A percentile compares a stretch with the other conserved stretches of the same genome.
Conservation (phyloP, 129 eudicot genomes). For the Glebionis coronaria region DNA sequence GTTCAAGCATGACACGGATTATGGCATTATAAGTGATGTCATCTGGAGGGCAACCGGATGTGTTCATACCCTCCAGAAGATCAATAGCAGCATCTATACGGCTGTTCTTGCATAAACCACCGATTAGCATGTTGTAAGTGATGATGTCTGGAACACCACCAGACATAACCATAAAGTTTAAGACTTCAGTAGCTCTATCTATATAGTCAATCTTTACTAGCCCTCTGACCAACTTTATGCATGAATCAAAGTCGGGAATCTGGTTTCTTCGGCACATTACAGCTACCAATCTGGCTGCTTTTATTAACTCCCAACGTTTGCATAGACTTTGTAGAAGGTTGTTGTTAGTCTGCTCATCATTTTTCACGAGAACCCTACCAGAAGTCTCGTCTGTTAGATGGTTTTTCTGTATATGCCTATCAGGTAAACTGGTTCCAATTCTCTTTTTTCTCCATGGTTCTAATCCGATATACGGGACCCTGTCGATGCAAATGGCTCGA, state of each 20-base stretch:
- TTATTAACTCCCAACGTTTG: slow-evolving; percentile 42
- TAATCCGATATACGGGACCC: slow-evolving; percentile 14
- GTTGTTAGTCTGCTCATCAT: slow-evolving; percentile 61
- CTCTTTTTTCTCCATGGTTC: slow-evolving; percentile 33
- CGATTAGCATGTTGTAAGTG: slow-evolving; percentile 72
- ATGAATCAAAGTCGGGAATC: slow-evolving; percentile 60
- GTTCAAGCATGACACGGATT: slow-evolving; percentile 52
- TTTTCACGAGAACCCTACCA: slow-evolving; percentile 47
- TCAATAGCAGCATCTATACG: slow-evolving; percentile 48
- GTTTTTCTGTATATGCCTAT: too few species aligned
- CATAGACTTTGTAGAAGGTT: slow-evolving; percentile 54
- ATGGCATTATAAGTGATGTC: slow-evolving; percentile 67
- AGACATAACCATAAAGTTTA: slow-evolving; percentile 68
- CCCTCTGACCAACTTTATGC: slow-evolving; percentile 70
- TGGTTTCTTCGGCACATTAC: slow-evolving; percentile 76
- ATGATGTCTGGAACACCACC: slow-evolving; percentile 86
- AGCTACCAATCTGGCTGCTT: slow-evolving; percentile 58
- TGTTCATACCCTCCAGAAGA: slow-evolving; percentile 64
- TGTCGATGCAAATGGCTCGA: slow-evolving; percentile 40
- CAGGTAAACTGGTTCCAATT: neutral
- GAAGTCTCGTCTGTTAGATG: slow-evolving; percentile 21
- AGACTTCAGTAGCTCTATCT: slow-evolving; percentile 56
- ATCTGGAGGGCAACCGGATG: slow-evolving; percentile 84
- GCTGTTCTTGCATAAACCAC: slow-evolving; percentile 62
- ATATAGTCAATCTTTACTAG: slow-evolving; percentile 36